phyloP scores from a whole-genome alignment of 352 stramenopile species.

The Phytopythium chamaehyphon region DNA sequence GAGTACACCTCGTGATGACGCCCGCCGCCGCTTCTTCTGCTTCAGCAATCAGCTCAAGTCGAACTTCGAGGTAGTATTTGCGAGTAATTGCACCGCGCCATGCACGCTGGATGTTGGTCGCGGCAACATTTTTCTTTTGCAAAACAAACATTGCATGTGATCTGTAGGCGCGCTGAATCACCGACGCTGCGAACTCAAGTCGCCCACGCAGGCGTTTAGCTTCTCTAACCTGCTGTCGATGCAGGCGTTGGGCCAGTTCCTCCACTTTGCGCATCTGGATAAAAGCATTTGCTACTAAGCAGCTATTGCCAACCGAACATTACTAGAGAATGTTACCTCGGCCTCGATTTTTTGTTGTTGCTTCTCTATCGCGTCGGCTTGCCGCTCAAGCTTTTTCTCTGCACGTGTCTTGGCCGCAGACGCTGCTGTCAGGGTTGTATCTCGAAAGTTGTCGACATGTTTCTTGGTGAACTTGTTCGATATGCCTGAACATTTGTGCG shows the following conservation, averaged over 20 bases:
- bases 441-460: slow-evolving; percentile 62
- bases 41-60: slow-evolving; percentile 12
- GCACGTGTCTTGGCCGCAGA: slow-evolving; percentile 62
- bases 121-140: slow-evolving; percentile 19
- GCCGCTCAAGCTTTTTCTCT: slow-evolving; percentile 56
- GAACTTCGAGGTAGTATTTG: slow-evolving; percentile 9
- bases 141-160: slow-evolving; percentile 11
- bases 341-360: slow-evolving; percentile 77
- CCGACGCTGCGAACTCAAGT: slow-evolving; percentile 39
- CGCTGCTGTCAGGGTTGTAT: slow-evolving; percentile 67
- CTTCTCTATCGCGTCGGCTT: slow-evolving; percentile 68
- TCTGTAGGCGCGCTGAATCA: slow-evolving; percentile 48
- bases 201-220: slow-evolving; percentile 55
- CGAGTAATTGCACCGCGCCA: slow-evolving; percentile 33
- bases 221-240: slow-evolving; percentile 64
- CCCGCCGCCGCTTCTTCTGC: slow-evolving; percentile 21
- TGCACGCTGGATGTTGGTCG: slow-evolving; percentile 35
- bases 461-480: slow-evolving; percentile 83
- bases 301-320: not conserved
- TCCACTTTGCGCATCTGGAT: slow-evolving; percentile 74
- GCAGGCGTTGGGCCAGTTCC: slow-evolving; percentile 58
- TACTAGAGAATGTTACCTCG: slow-evolving; percentile 43
- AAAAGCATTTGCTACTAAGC: not conserved
- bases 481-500: slow-evolving; percentile 34
- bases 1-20: slow-evolving; percentile 40